Evolutionary conservation across 2,329 filamentous ascomycete genomes (phyloP).

Genomic region (Botrytis sinoallii): DNA sequence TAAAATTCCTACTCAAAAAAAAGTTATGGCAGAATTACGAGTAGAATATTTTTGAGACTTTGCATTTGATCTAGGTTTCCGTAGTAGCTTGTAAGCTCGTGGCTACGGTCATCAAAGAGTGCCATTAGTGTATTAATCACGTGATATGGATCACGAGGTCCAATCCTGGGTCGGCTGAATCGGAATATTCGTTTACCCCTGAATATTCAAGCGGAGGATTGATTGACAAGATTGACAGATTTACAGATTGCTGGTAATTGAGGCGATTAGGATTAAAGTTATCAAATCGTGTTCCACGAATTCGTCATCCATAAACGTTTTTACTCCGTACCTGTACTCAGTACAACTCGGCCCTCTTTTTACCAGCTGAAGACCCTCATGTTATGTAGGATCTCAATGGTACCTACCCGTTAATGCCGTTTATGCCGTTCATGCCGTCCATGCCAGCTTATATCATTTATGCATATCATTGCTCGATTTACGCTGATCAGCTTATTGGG

Average conservation of each 20-base stretch:
- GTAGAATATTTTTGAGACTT: conserved; percentile 15
- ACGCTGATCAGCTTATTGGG: conserved; percentile 10
- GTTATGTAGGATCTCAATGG: conserved; percentile 6
- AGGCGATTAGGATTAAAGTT: conserved; percentile 13
- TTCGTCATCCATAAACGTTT: conserved; percentile 16
- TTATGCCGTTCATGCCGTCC: neutral
- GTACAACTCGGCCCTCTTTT: conserved; percentile 5
- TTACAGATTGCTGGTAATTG: neutral
- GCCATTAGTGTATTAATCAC: accelerated
- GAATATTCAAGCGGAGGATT: conserved; percentile 13
- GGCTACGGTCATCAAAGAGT: neutral
- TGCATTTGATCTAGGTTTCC: conserved; percentile 8
- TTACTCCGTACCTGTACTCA: neutral
- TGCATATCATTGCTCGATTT: conserved; percentile 11
- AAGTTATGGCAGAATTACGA: conserved; percentile 19
- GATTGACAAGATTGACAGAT: conserved; percentile 2
- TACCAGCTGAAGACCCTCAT: conserved; percentile 10
- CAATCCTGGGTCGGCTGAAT: neutral
- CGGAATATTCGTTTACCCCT: conserved; percentile 8
- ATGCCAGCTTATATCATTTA: conserved; percentile 6
- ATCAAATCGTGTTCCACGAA: conserved; percentile 15
- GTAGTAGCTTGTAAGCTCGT: neutral
- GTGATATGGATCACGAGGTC: accelerated
- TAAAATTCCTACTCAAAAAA: conserved; percentile 18
- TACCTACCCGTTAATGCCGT: neutral